A percentile compares a stretch with the other conserved stretches of the same genome.
phyloP scores from a whole-genome alignment of 2,329 filamentous ascomycete species.

The Exophiala xenobiotica region DNA sequence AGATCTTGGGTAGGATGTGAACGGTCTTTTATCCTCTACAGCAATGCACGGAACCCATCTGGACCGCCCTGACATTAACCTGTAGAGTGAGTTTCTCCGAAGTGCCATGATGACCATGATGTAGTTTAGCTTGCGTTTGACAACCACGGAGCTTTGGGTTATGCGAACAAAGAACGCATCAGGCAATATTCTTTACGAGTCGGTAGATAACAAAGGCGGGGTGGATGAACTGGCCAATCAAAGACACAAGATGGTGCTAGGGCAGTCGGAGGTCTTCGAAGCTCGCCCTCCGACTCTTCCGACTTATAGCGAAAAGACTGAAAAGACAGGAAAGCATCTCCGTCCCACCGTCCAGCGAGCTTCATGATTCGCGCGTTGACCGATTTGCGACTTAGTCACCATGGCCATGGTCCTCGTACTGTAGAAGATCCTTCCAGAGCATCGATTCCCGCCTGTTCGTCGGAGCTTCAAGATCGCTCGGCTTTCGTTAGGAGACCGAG shows the following conservation, averaged over 20 bases:
- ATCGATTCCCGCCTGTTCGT: too few relatives aligned
- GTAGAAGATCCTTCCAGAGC: too few relatives aligned
- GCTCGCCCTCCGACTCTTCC: slow-evolving; percentile 1
- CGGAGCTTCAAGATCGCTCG: too few relatives aligned
- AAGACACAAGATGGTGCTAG: too few relatives aligned
- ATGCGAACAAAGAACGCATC: not conserved
- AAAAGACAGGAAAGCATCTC: too few relatives aligned
- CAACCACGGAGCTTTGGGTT: not conserved
- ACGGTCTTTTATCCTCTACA: slow-evolving; percentile 3
- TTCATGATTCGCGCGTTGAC: not conserved
- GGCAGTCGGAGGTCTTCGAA: not conserved
- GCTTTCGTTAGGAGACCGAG: too few relatives aligned
- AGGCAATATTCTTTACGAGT: not conserved
- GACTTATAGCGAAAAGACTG: not conserved
- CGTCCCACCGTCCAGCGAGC: not conserved
- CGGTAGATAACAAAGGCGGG: not conserved
- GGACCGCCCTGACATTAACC: too few relatives aligned
- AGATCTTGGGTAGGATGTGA: not conserved
- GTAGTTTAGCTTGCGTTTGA: not conserved
- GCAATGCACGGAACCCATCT: not conserved
- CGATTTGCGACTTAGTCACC: too few relatives aligned
- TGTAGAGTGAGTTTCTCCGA: slow-evolving; percentile 1
- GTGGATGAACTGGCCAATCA: not conserved
- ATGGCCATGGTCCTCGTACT: too few relatives aligned
- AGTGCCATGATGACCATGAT: not conserved